Evolutionary conservation across 495 filamentous ascomycete species (phyloP).

Genomic region (Podospora tetraspora): DNA sequence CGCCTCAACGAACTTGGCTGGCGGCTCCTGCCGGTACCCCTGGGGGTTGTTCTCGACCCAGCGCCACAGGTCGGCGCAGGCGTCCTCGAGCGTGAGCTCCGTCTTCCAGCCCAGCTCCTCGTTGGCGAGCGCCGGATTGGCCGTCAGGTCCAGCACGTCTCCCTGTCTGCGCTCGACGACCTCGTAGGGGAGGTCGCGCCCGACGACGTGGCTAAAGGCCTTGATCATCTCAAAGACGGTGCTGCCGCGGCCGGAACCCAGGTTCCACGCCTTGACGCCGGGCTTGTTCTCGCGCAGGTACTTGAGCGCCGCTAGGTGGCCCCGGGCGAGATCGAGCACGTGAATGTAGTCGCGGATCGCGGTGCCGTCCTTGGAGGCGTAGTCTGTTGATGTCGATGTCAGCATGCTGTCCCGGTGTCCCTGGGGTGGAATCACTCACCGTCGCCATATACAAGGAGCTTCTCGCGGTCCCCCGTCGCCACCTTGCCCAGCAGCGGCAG

Average conservation of each 20-base stretch:
- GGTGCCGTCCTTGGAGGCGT: constrained; percentile 75
- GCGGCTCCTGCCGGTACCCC: constrained; percentile 87
- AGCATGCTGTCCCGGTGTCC: not conserved
- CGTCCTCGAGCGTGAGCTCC: constrained; percentile 80
- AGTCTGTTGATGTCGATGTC: constrained; percentile 55
- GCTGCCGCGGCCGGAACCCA: constrained; percentile 90
- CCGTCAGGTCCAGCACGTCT: constrained; percentile 91
- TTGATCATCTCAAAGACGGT: constrained; percentile 98
- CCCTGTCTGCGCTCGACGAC: constrained; percentile 77
- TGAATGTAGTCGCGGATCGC: constrained; percentile 73
- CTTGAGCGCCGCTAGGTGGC: constrained; percentile 87
- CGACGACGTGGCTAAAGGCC: constrained; percentile 82
- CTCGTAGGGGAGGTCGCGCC: constrained; percentile 78
- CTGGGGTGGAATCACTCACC: constrained; percentile 51
- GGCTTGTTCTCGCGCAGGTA: constrained; percentile 86
- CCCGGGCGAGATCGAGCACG: constrained; percentile 82
- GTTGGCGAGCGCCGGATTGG: constrained; percentile 82
- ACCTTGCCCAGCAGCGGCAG: constrained; percentile 92
- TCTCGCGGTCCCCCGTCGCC: constrained; percentile 89
- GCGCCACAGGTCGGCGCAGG: constrained; percentile 89
- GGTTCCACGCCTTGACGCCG: constrained; percentile 92
- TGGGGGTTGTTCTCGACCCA: constrained; percentile 94
- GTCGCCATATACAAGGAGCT: constrained; percentile 89
- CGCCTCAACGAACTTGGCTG: constrained; percentile 70
- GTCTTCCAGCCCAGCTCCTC: constrained; percentile 90